phyloP scores from a whole-genome alignment of 2,329 filamentous ascomycete genomes.

The Sarocladiaceae sp. region DNA sequence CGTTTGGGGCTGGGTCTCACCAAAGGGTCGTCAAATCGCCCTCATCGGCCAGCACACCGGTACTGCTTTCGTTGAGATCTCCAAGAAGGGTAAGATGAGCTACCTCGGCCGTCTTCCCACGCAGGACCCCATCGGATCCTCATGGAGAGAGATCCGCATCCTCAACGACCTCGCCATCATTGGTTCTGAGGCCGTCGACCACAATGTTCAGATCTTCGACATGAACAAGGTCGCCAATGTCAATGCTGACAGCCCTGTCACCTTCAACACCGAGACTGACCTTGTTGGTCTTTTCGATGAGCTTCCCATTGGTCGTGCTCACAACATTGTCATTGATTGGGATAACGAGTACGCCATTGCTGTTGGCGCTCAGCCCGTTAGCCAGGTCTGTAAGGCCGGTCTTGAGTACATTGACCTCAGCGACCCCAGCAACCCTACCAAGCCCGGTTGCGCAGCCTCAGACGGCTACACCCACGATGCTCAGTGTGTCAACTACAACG shows the following conservation, averaged over 20 bases:
- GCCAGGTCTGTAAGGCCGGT: slow-evolving; percentile 40
- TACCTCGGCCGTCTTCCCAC: slow-evolving; percentile 37
- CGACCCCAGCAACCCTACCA: slow-evolving; percentile 47
- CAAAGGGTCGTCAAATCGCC: slow-evolving; percentile 39
- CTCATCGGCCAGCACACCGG: slow-evolving; percentile 40
- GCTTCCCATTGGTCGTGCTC: slow-evolving; percentile 12
- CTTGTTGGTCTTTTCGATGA: slow-evolving; percentile 23
- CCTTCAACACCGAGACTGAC: slow-evolving; percentile 10
- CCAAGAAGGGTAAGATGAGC: slow-evolving; percentile 32
- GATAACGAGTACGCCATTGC: slow-evolving; percentile 43
- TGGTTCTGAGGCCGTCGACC: slow-evolving; percentile 35
- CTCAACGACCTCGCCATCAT: slow-evolving; percentile 27
- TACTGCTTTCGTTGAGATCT: slow-evolving; percentile 40
- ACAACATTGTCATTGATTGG: slow-evolving; percentile 26
- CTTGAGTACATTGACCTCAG: slow-evolving; percentile 55
- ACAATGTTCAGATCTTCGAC: slow-evolving; percentile 60
- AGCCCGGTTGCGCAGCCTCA: slow-evolving; percentile 46
- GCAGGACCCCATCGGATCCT: slow-evolving; percentile 28
- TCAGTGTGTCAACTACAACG: slow-evolving; percentile 11
- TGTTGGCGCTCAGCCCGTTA: slow-evolving; percentile 35
- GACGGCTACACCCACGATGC: slow-evolving; percentile 57
- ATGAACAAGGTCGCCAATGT: slow-evolving; percentile 47
- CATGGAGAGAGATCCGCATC: slow-evolving; percentile 32
- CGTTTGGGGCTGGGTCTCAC: slow-evolving; percentile 35
- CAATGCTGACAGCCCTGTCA: slow-evolving; percentile 27